Conservation (phyloP, 2,329 filamentous ascomycete species). For the Aphanoascus verrucosus region DNA sequence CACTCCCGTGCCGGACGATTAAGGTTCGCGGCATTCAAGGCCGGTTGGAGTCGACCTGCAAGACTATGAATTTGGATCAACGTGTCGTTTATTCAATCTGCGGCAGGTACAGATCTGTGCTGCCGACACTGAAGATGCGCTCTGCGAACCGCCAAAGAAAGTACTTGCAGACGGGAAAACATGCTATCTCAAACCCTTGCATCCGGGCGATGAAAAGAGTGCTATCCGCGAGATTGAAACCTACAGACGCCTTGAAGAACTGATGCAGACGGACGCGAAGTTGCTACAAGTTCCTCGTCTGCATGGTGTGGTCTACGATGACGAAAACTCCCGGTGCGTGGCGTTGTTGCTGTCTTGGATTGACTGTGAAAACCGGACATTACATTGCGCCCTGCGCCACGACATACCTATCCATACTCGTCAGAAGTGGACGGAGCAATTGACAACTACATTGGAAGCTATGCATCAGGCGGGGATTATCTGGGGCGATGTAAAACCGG, state of each 20-base stretch:
- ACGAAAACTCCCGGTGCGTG: neutral
- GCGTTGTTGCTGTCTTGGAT: conserved; percentile 11
- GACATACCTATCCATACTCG: neutral
- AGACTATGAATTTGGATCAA: conserved; percentile 3
- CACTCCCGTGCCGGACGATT: neutral
- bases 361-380: neutral
- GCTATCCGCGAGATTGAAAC: conserved; percentile 10
- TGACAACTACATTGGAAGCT: neutral
- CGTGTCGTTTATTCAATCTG: conserved; percentile 1
- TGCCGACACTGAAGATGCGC: neutral
- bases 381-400: neutral
- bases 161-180: conserved; percentile 10
- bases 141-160: conserved; percentile 3
- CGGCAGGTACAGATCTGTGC: conserved; percentile 8
- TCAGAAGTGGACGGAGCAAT: conserved; percentile 1
- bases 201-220: conserved; percentile 6
- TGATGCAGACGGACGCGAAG: conserved; percentile 1
- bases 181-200: conserved; percentile 8
- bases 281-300: conserved; percentile 6
- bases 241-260: conserved; percentile 10
- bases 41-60: conserved; percentile 6
- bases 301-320: conserved; percentile 8
- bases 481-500: conserved; percentile 9
- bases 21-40: conserved; percentile 1
- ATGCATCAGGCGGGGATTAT: conserved; percentile 4